phyloP scores from a whole-genome alignment of 2,329 filamentous ascomycete genomes.

The Colletotrichum tofieldiae region DNA sequence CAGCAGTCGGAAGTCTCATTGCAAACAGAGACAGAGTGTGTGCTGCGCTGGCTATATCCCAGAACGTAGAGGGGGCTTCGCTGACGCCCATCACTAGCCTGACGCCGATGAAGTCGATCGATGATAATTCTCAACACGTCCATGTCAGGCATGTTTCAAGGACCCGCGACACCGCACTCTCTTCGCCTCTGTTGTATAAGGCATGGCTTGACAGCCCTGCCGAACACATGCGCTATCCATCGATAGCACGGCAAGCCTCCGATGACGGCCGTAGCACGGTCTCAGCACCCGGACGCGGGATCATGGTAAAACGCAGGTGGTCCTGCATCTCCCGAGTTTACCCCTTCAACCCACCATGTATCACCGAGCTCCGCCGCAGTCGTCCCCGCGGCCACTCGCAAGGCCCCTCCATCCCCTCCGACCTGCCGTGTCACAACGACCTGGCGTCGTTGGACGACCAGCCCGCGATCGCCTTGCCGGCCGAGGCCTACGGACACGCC shows the following conservation, averaged over 20 bases:
- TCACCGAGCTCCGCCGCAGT: not conserved
- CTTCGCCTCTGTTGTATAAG: not conserved
- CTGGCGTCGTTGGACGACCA: not conserved
- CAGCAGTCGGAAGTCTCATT: constrained; percentile 7
- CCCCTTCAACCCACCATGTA: not conserved
- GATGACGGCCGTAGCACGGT: not conserved
- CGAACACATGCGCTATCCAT: not conserved
- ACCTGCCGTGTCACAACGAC: no score
- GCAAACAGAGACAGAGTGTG: constrained; percentile 18
- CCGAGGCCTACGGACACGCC: not conserved
- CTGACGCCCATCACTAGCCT: not conserved
- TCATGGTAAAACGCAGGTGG: no score
- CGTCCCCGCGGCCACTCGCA: not conserved
- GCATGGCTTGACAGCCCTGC: no score
- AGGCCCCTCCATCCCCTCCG: not conserved
- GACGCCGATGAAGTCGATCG: not conserved
- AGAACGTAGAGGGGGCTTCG: not conserved
- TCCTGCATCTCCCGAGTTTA: not conserved
- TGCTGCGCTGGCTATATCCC: not conserved
- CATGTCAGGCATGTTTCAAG: constrained; percentile 9
- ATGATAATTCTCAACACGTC: not conserved
- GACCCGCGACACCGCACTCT: not conserved
- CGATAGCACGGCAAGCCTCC: not conserved
- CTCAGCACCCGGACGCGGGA: not conserved
- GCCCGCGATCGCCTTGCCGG: not conserved